phyloP scores from a whole-genome alignment of 306 rosid species.

The Vicia sativa region DNA sequence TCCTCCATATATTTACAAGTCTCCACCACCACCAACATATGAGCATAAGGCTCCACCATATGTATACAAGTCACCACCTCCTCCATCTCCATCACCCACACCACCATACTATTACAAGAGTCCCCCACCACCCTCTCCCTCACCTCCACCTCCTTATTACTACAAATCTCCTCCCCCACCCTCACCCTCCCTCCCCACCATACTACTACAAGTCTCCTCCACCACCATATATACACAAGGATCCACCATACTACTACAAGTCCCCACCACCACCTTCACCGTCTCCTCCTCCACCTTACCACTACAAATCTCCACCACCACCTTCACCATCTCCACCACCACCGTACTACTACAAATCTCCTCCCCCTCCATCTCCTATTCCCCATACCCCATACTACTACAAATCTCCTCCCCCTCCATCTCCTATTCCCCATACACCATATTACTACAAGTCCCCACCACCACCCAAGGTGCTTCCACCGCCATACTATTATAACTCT shows the following conservation, averaged over 20 bases:
- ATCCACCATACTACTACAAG: constrained; percentile 16
- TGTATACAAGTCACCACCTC: constrained; percentile 2
- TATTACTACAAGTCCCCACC: constrained; percentile 32
- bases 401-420: constrained; percentile 52
- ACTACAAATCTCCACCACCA: constrained; percentile 14
- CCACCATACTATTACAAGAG: constrained; percentile 18
- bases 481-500: constrained; percentile 45
- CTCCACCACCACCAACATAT: constrained; percentile 4
- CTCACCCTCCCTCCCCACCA: not conserved
- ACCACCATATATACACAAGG: not conserved
- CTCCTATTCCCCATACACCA: constrained; percentile 10
- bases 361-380: constrained; percentile 5
- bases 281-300: not conserved
- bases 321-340: not conserved
- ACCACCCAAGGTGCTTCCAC: constrained; percentile 25
- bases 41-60: too few species aligned
- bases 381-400: constrained; percentile 30
- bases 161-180: constrained; percentile 47
- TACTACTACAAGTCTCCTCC: constrained; percentile 19
- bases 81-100: not conserved
- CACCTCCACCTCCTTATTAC: constrained; percentile 20
- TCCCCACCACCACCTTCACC: constrained; percentile 46
- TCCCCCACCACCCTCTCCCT: constrained; percentile 10
- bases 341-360: constrained; percentile 26
- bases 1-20: constrained; percentile 1